phyloP scores from a whole-genome alignment of 805 yeast species.

The Priceomyces haplophilus region DNA sequence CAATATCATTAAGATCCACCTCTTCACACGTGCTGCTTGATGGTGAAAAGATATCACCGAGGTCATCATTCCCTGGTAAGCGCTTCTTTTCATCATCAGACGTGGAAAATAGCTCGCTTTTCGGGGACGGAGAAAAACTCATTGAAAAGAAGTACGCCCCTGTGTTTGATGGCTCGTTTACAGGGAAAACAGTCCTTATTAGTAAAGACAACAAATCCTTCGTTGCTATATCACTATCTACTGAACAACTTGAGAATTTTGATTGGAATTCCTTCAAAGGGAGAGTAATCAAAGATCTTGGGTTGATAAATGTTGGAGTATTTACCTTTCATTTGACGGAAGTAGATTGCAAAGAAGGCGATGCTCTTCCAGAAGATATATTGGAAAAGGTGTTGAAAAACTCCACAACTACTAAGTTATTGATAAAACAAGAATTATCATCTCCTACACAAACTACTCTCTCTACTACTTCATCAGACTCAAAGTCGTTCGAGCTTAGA shows the following conservation, averaged over 20 bases:
- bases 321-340: conserved; percentile 63
- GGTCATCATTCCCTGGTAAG: neutral
- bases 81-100: conserved; percentile 1
- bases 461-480: conserved; percentile 52
- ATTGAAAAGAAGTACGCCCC: conserved; percentile 15
- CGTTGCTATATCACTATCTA: conserved; percentile 38
- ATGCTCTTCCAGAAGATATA: conserved; percentile 49
- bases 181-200: conserved; percentile 40
- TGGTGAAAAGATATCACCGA: conserved; percentile 2
- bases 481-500: conserved; percentile 50
- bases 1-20: neutral
- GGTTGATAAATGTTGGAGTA: conserved; percentile 28
- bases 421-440: conserved; percentile 30
- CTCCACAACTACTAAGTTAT: conserved; percentile 32
- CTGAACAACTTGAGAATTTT: conserved; percentile 17
- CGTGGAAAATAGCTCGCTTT: conserved; percentile 4
- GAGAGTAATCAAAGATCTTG: conserved; percentile 36
- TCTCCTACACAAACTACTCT: conserved; percentile 34
- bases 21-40: conserved; percentile 1
- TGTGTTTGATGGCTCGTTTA: conserved; percentile 1
- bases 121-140: conserved; percentile 32
- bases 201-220: conserved; percentile 63
- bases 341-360: conserved; percentile 58
- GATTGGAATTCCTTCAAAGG: conserved; percentile 36
- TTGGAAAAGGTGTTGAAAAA: conserved; percentile 35